phyloP scores from a whole-genome alignment of 106 monocot genomes.

The Ottelia alismoides region DNA sequence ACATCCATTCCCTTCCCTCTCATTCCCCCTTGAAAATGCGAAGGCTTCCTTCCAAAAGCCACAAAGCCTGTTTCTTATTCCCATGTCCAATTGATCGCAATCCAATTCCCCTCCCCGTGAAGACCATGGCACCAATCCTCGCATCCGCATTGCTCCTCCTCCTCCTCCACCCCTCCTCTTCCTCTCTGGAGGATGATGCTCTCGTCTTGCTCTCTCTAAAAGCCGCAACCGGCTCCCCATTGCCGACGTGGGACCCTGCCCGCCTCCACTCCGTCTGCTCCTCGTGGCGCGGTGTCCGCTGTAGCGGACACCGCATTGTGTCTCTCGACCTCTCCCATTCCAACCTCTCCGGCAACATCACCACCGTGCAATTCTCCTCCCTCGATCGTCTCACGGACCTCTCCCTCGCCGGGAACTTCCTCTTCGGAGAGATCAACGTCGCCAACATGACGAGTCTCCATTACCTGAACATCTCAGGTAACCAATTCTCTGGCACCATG shows the following conservation, averaged over 20 bases:
- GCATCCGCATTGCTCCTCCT: background rate
- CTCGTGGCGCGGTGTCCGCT: constrained; percentile 4
- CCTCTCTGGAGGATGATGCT: background rate
- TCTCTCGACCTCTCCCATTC: constrained; percentile 6
- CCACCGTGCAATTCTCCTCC: background rate
- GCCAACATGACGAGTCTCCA: constrained; percentile 40
- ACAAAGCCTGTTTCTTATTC: too few relatives aligned
- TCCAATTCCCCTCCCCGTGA: too few relatives aligned
- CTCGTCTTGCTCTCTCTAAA: background rate
- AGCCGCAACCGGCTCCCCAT: background rate
- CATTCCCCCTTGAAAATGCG: too few relatives aligned
- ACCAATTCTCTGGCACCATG: constrained; percentile 48
- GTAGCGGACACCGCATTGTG: background rate
- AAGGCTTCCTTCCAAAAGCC: too few relatives aligned
- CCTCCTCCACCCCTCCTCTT: background rate
- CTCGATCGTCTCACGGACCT: constrained; percentile 2
- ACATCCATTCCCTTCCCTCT: too few relatives aligned
- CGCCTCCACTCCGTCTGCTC: background rate
- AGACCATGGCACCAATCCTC: too few relatives aligned
- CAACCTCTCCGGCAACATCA: background rate
- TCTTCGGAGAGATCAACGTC: constrained; percentile 25
- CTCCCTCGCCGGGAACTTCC: constrained; percentile 21
- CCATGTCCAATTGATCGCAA: too few relatives aligned
- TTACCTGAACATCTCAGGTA: constrained; percentile 53
- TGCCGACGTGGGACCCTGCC: constrained; percentile 5